Evolutionary conservation across 2,329 filamentous ascomycete genomes (phyloP), one percentile per base, ranked within the genome.

Genomic region (Bipolaris gigantea): DNA sequence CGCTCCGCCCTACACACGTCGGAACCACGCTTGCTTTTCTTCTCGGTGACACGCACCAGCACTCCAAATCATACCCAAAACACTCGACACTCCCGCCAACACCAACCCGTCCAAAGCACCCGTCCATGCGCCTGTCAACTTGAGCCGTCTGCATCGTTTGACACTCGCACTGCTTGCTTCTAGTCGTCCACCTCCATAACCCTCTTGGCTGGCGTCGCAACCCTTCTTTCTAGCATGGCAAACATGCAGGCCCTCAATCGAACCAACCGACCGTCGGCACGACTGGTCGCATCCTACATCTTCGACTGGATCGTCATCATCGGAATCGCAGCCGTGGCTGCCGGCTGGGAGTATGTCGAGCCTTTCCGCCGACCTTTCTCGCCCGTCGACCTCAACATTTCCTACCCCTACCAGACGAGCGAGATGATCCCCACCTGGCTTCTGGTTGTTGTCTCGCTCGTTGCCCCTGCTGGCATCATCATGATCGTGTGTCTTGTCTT

Each of bases 251-350:
- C 59, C 18, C 19, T 71, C 30, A 66, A 55, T 34, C 60, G 61
- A 23, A 34, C 67, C 25, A 61, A 61, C 47, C 44, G 75, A 56
- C 74, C 75, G 35, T 81, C 81, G 5, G 78, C 79, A 61, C 74
- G 80, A 36, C 74, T 91, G 36, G 70, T 87, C 38, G 66, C 84
- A 9, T 89, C 88, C 4, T 92, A 92, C 70, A 75, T 87, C 43
- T 76, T 89, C 54, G 89, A 93, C 76, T 93, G 89, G 89, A 69
- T 88, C 42, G 78, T 89, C 54, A 82, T 89, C 53, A 74, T 88
- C 35, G 79, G 74, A 16, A 82, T 85, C 19, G 85, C 81, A 23
- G 80, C 79, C 13, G 76, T 89, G 34, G 86, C 86, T 51, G 82
- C 77, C 51, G 79, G 80, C 6, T 81, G 90, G 61, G 83, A 83